Base-by-base conservation (phyloP, 192 early-diverging fungal genomes). In the Geranomyces michiganensis region DNA sequence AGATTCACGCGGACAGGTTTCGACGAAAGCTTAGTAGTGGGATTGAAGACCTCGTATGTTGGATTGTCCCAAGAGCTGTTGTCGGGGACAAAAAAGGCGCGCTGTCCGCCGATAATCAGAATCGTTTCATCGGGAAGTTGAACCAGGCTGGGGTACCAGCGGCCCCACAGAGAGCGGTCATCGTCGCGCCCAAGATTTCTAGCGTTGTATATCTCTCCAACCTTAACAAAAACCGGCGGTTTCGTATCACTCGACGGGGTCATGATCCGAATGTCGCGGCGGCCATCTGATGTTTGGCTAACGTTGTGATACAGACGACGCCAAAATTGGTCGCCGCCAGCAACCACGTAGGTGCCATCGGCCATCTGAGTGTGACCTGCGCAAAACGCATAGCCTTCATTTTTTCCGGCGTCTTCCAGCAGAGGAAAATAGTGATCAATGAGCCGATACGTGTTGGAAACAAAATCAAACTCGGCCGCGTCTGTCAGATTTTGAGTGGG, bases 91-190 rank as follows among this genome's bases (percentile, higher is more conserved):
- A 29, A 71, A 32, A 63, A 71, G 15, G 62, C 59, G 19, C 62
- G 70, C n/a, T 71, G 70, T 30, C 74, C 74, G 29, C 67, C 65
- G 15, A 75, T 6, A 32, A 75, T 75, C 47, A 73, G 19, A 27
- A 66, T 33, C 13, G 21, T 26, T 26, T 67, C 75, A 47, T 70
- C 51, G 10, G 61, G 46, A 15, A 76, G 45, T 0, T 62, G 44
- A 17, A 67, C 14, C 7, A 76, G 62, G 22, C 61, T 31, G 4
- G 75, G 75, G 33, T 76, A 76, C 75, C 75, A 76, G 5, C 74
- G 30, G 5, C 71, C 68, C 68, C 68, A 70, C 19, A 68, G 46
- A 7, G 17, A 47, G 24, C 51, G 66, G 22, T 21, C 10, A 45
- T 60, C 68, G 41, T 70, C 27, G 56, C 36, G 68, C 7, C 56